Percentiles rank a stretch among this genome's conserved stretches.
Evolutionary conservation across 768 basidiomycete species (phyloP).

Genomic region (Auricularia sp.): DNA sequence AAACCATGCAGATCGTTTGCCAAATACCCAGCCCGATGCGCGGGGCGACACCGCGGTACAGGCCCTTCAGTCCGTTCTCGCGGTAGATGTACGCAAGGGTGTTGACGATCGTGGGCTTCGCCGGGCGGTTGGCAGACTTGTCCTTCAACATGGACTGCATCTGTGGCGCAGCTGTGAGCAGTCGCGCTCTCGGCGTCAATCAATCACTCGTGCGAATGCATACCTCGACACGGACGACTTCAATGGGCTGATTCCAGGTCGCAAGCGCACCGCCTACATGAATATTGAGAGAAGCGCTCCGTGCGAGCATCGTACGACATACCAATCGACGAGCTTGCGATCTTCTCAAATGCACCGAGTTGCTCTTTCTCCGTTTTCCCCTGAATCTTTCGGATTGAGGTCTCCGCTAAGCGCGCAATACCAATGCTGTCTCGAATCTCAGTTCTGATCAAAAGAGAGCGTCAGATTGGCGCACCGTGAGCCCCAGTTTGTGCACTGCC

Average conservation of each 20-base stretch:
- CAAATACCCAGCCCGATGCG: constrained; percentile 93
- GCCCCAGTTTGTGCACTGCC: constrained; percentile 91
- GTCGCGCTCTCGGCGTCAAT: not conserved
- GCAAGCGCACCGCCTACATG: constrained; percentile 70
- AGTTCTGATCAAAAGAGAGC: constrained; percentile 1
- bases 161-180: constrained; percentile 28
- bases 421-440: constrained; percentile 61
- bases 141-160: constrained; percentile 99
- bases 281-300: not conserved
- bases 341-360: constrained; percentile 73
- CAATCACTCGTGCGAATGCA: constrained; percentile 5
- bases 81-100: constrained; percentile 91
- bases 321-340: constrained; percentile 72
- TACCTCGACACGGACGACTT: constrained; percentile 94
- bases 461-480: constrained; percentile 50
- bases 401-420: constrained; percentile 87
- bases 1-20: constrained; percentile 99
- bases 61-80: constrained; percentile 90
- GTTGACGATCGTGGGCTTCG: constrained; percentile 84
- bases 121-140: constrained; percentile 68
- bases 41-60: constrained; percentile 96
- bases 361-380: constrained; percentile 73
- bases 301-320: not conserved
- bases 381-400: constrained; percentile 58
- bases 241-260: constrained; percentile 99